Conservation (phyloP, 352 stramenopile species). For the Globisporangium alternatum region DNA sequence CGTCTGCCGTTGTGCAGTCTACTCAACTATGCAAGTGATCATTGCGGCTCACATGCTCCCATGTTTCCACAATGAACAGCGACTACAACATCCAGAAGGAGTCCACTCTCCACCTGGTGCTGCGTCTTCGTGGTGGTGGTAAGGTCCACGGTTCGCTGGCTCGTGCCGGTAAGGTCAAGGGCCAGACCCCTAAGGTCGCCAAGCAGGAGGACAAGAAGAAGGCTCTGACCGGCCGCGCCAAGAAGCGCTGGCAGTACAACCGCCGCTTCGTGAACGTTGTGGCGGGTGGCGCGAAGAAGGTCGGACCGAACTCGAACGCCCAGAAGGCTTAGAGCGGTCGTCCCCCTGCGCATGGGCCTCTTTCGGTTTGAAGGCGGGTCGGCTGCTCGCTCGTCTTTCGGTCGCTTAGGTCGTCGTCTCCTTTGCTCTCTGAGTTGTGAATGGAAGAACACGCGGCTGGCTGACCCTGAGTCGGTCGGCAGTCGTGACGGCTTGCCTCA, state of each 20-base stretch:
- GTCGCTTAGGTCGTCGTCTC: conserved; percentile 2
- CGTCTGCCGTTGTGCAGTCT: not conserved
- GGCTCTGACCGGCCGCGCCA: conserved; percentile 95
- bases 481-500: conserved; percentile 2
- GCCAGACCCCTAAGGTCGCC: conserved; percentile 99
- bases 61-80: conserved; percentile 52
- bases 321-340: conserved; percentile 72
- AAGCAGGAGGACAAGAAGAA: conserved; percentile 99
- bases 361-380: conserved; percentile 11
- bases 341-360: conserved; percentile 5
- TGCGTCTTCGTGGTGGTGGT: conserved; percentile 93
- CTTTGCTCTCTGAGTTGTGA: conserved; percentile 5
- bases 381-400: not conserved
- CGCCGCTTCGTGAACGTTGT: conserved; percentile 99
- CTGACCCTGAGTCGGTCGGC: not conserved
- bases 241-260: conserved; percentile 99
- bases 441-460: conserved; percentile 6
- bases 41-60: not conserved
- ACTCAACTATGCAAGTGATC: not conserved
- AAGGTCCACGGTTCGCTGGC: conserved; percentile 99
- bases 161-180: conserved; percentile 99
- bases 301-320: conserved; percentile 99
- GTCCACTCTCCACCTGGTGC: conserved; percentile 94
- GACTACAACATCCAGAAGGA: conserved; percentile 98
- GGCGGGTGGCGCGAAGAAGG: conserved; percentile 94